Conservation (phyloP, 192 early-diverging fungal genomes). For the Paraglomus brasilianum region DNA sequence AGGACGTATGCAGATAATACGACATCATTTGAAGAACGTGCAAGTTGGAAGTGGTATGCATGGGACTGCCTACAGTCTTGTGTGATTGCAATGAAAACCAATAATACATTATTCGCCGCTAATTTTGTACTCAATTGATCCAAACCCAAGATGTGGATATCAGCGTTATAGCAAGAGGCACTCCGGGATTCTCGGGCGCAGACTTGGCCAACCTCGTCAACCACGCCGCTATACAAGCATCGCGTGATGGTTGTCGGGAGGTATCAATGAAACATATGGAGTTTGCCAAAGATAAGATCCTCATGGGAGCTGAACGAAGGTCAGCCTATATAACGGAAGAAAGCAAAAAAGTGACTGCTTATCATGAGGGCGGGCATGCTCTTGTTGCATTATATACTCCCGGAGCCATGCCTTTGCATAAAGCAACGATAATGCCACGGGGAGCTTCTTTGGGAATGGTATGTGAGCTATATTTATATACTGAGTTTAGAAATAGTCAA, state of each 20-base stretch:
- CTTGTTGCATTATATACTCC: constrained; percentile 93
- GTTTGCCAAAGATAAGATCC: constrained; percentile 96
- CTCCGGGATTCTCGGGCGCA: constrained; percentile 99
- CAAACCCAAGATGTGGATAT: constrained; percentile 68
- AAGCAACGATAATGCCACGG: constrained; percentile 98
- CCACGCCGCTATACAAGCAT: constrained; percentile 94
- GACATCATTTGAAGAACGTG: constrained; percentile 86
- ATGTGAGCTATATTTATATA: background rate
- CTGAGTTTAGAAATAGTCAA: background rate
- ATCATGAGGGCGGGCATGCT: constrained; percentile 98
- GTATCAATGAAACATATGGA: constrained; percentile 88
- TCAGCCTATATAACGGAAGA: constrained; percentile 89
- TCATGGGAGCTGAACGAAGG: constrained; percentile 97
- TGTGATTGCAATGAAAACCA: no score
- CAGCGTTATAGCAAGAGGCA: constrained; percentile 87
- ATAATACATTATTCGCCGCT: background rate
- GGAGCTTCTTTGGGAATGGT: constrained; percentile 77
- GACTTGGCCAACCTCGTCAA: constrained; percentile 97
- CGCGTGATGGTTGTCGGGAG: constrained; percentile 67
- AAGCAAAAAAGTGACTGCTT: constrained; percentile 87
- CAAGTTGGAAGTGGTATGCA: constrained; percentile 44
- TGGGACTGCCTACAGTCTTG: background rate
- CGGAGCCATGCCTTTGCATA: constrained; percentile 95
- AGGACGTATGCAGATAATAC: constrained; percentile 89
- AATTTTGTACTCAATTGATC: background rate